Evolutionary conservation across 1,139 yeast species (phyloP), one percentile per base, ranked within the genome.

Genomic region (Candida albicans): DNA sequence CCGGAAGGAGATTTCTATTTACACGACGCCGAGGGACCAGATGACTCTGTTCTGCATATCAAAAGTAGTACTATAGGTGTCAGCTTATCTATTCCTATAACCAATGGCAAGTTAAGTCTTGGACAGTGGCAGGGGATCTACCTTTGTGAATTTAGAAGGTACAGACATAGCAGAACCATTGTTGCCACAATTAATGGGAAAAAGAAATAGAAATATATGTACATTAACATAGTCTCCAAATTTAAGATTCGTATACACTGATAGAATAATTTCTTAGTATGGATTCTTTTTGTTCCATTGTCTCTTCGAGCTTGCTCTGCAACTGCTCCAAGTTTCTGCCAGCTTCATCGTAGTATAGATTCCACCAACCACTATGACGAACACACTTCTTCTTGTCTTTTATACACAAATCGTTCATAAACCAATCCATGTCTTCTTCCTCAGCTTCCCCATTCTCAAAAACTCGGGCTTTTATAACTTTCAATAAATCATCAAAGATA

Each of bases 121-220:
- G 95, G 95, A 2, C 86, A 93, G 1, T 87, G 95, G 95, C 95
- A 87, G 58, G 95, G 95, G 0, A 75, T 87, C 37, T 86, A 85
- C 70, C 67, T 84, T 40, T 73, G 87, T 54, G 95, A 87, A 61
- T 87, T 87, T 62, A 72, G 95, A 55, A 72, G 73, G 37, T 75
- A 78, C 59, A 67, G 69, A 53, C 93, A 86, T 56, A 64, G 83
- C 10, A 73, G 95, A 55, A 75, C 75, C 46, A 66, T 86, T 26
- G 82, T 87, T 11, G 91, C 89, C 13, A 87, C 95, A 0, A 75
- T 87, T 52, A 82, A 86, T 52, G 95, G 95, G 4, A 49, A 61
- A 46, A 73, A 73, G 56, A 57, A 55, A 41, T 35, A 45, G 35
- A 25, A 24, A n/a, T 34, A 12, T 13, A 28, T 13, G 15, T 13